Evolutionary conservation across 768 basidiomycete genomes (phyloP).

Genomic region (Amanita inopinata): DNA sequence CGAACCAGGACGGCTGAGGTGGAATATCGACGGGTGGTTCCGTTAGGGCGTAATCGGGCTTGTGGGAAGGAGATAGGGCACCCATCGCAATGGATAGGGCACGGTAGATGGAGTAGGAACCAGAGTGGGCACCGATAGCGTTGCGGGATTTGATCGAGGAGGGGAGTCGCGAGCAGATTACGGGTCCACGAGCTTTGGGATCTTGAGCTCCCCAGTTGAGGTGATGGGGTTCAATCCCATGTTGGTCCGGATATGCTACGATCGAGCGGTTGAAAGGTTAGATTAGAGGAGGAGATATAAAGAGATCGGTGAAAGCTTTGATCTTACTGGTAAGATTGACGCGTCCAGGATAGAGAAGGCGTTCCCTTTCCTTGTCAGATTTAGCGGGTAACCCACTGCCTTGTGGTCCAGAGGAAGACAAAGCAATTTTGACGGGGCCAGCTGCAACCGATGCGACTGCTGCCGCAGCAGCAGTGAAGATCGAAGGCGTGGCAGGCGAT

Average conservation of each 20-base stretch:
- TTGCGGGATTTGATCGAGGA: conserved; percentile 84
- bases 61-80: conserved; percentile 65
- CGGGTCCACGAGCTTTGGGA: conserved; percentile 64
- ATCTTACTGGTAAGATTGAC: conserved; percentile 77
- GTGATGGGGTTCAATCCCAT: conserved; percentile 73
- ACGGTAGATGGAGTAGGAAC: conserved; percentile 91
- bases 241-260: conserved; percentile 85
- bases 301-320: conserved; percentile 8
- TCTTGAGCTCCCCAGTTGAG: conserved; percentile 74
- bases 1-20: conserved; percentile 69
- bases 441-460: conserved; percentile 4
- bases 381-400: conserved; percentile 13
- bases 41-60: conserved; percentile 73
- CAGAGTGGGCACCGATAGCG: conserved; percentile 88
- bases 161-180: conserved; percentile 81
- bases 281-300: conserved; percentile 4
- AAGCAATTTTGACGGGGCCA: conserved; percentile 13
- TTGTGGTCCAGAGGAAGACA: conserved; percentile 20
- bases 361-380: conserved; percentile 61
- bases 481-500: background rate
- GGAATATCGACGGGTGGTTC: conserved; percentile 79
- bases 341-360: conserved; percentile 68
- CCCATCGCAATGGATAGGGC: conserved; percentile 90
- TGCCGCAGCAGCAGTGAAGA: conserved; percentile 8
- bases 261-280: conserved; percentile 8